phyloP scores from a whole-genome alignment of 2,329 filamentous ascomycete species.

The Claviceps sp. region DNA sequence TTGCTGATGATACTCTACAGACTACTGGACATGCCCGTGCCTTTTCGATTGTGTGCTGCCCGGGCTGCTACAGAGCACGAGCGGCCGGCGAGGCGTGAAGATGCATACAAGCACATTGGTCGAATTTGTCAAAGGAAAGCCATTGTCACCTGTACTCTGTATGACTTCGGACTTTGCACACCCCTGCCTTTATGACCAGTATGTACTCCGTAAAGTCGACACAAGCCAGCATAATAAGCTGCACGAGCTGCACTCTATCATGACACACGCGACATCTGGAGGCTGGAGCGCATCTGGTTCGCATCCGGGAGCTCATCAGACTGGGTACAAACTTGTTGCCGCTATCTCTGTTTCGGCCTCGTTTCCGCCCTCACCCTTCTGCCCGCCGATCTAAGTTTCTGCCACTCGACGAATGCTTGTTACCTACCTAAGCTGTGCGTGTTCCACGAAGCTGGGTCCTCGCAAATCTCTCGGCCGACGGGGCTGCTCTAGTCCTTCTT shows the following conservation, averaged over 20 bases:
- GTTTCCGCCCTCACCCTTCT: neutral
- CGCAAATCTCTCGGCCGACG: conserved; percentile 3
- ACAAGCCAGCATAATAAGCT: neutral
- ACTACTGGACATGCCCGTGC: no score
- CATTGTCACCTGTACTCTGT: no score
- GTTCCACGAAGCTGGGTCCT: conserved; percentile 1
- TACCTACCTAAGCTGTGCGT: neutral
- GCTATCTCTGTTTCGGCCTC: neutral
- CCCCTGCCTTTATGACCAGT: no score
- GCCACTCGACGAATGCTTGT: neutral
- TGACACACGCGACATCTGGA: no score
- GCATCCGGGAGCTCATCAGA: no score
- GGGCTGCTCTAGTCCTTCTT: neutral
- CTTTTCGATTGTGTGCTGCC: no score
- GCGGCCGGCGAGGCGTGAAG: neutral
- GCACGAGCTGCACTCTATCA: neutral
- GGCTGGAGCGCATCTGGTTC: no score
- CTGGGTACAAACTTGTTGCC: neutral
- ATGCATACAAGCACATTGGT: no score
- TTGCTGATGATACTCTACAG: no score
- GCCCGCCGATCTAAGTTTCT: neutral
- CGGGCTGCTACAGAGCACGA: neutral
- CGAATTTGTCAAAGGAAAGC: no score
- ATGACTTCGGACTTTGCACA: no score
- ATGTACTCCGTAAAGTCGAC: no score